A percentile compares a stretch with the other conserved stretches of the same genome.
Evolutionary conservation across 2,329 filamentous ascomycete genomes (phyloP).

Genomic region (Calycina herbarum): DNA sequence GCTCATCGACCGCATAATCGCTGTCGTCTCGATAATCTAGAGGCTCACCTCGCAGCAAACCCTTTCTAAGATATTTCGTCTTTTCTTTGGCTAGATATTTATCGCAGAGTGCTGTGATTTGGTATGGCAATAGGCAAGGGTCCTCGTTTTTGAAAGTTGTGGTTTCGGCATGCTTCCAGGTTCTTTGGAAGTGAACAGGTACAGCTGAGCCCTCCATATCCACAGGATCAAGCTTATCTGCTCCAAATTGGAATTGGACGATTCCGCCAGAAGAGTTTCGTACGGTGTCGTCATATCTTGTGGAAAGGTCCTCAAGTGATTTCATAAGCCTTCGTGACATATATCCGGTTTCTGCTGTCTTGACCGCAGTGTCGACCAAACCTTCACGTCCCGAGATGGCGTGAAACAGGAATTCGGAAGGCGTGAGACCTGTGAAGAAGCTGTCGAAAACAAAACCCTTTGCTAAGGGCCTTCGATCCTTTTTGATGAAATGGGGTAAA

Average conservation of each 20-base stretch:
- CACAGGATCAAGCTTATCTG: slow-evolving; percentile 91
- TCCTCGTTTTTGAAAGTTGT: slow-evolving; percentile 80
- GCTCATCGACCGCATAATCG: slow-evolving; percentile 70
- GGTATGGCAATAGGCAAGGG: slow-evolving; percentile 67
- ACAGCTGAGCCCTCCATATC: slow-evolving; percentile 96
- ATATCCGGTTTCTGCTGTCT: slow-evolving; percentile 97
- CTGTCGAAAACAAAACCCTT: slow-evolving; percentile 98
- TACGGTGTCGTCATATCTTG: slow-evolving; percentile 91
- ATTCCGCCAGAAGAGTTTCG: slow-evolving; percentile 85
- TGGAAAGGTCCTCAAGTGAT: slow-evolving; percentile 90
- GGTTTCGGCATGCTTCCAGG: slow-evolving; percentile 78
- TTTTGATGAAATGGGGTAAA: slow-evolving; percentile 92
- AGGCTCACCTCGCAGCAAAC: slow-evolving; percentile 56
- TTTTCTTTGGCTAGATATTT: slow-evolving; percentile 68
- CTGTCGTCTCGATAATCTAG: slow-evolving; percentile 70
- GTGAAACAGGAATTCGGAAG: slow-evolving; percentile 96
- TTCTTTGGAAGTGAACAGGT: slow-evolving; percentile 88
- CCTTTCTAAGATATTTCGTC: slow-evolving; percentile 59
- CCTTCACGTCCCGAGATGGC: slow-evolving; percentile 98
- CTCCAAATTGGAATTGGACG: slow-evolving; percentile 96
- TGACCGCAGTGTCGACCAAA: slow-evolving; percentile 97
- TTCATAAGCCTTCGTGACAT: slow-evolving; percentile 99
- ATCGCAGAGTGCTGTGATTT: slow-evolving; percentile 69
- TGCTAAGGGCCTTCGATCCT: slow-evolving; percentile 84
- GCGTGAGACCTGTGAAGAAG: slow-evolving; percentile 89